Evolutionary conservation across 2,329 filamentous ascomycete genomes (phyloP).

Genomic region (Sarocladium strictum): DNA sequence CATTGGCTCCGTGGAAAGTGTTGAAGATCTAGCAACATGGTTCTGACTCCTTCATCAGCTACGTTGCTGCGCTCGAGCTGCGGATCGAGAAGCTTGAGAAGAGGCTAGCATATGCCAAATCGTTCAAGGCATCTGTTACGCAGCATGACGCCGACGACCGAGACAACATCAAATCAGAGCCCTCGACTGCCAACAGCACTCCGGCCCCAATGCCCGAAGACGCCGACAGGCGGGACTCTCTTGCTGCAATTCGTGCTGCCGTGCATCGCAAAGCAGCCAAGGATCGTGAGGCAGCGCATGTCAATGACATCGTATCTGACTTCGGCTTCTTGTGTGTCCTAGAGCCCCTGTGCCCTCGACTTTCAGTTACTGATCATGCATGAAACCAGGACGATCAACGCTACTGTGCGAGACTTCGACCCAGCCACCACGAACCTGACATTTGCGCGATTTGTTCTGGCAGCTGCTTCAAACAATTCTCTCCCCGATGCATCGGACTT

Average conservation of each 20-base stretch:
- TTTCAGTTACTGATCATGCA: neutral
- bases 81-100: slow-evolving; percentile 83
- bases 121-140: slow-evolving; percentile 57
- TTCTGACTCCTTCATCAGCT: slow-evolving; percentile 40
- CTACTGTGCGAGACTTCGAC: slow-evolving; percentile 89
- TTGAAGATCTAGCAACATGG: neutral
- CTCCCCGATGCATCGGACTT: slow-evolving; percentile 57
- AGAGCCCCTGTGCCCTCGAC: neutral
- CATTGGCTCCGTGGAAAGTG: neutral
- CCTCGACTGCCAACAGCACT: slow-evolving; percentile 3
- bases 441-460: slow-evolving; percentile 81
- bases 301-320: slow-evolving; percentile 87
- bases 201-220: slow-evolving; percentile 22
- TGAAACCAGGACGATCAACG: slow-evolving; percentile 71
- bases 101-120: slow-evolving; percentile 63
- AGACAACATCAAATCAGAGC: neutral
- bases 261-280: slow-evolving; percentile 60
- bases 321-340: slow-evolving; percentile 76
- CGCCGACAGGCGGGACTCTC: slow-evolving; percentile 57
- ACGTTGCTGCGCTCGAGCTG: slow-evolving; percentile 91
- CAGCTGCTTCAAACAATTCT: slow-evolving; percentile 70
- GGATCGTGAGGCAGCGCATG: slow-evolving; percentile 71
- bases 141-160: slow-evolving; percentile 27
- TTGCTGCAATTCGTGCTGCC: slow-evolving; percentile 54
- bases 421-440: slow-evolving; percentile 84